Base-by-base conservation (phyloP, 306 rosid species). In the Prosopis cineraria region DNA sequence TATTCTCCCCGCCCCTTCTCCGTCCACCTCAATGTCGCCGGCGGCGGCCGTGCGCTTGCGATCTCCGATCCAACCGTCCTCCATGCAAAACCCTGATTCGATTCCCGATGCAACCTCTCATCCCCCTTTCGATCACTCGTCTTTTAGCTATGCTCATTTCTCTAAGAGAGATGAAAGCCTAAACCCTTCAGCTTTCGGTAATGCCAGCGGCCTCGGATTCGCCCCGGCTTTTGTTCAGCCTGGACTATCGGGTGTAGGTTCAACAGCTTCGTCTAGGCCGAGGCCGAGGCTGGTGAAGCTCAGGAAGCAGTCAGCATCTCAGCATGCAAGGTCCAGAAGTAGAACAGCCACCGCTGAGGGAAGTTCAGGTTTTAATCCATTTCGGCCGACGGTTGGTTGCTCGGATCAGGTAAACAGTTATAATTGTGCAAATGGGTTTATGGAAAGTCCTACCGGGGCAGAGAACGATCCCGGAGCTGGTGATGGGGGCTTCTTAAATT, bases 291-390 rank as follows among this genome's bases (percentile, higher is more conserved):
- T 91, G 13, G 73, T 29, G 70, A 94, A 94, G 83, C 78, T 79
- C 55, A 88, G 95, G 88, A 92, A 80, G 88, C 95, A 86, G 73
- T 79, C 79, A 7, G 89, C 86, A 19, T 55, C 88, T 27, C 96
- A 88, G 84, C 85, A 76, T 22, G 80, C 75, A 27, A 87, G 87
- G 89, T 78, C 88, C 25, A 83, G 84, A 33, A 37, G 24, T 70
- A 66, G 68, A 83, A 48, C 82, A 39, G 59, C 79, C 12, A 10
- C 82, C 58, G 63, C 27, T 4, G 88, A 78, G 58, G 76, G 7
- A 29, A 75, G 80, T 39, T 20, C 77, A 37, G 88, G 82, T 48
- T 80, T 81, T 80, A 85, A 88, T 75, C 89, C 89, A 7, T 82
- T 89, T 82, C 72, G 83, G 69, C 44, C 79, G 36, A 78, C 8